A percentile compares a stretch with the other conserved stretches of the same genome.
Evolutionary conservation across 495 filamentous ascomycete genomes (phyloP).

Genomic region (Articulospora tetracladia): DNA sequence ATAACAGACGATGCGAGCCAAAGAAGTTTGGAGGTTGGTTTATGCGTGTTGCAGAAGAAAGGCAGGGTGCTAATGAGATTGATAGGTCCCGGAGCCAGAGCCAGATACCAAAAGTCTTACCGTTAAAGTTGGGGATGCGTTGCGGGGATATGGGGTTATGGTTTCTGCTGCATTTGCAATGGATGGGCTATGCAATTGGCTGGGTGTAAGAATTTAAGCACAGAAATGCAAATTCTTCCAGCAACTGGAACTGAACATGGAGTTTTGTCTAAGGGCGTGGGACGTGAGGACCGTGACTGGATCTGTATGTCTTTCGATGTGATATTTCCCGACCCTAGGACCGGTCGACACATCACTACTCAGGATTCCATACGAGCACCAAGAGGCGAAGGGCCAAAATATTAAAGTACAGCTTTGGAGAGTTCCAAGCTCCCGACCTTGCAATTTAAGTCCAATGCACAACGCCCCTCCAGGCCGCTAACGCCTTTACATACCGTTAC

Average conservation of each 20-base stretch:
- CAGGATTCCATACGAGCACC: not conserved
- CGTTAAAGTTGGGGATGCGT: conserved; percentile 41
- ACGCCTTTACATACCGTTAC: not conserved
- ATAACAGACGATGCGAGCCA: conserved; percentile 90
- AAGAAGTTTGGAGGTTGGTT: conserved; percentile 72
- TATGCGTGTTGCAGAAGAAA: not conserved
- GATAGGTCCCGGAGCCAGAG: conserved; percentile 79
- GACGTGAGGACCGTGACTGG: not conserved
- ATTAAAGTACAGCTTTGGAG: not conserved
- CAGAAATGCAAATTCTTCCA: conserved; percentile 25
- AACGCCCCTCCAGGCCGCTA: not conserved
- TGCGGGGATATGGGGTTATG: conserved; percentile 22
- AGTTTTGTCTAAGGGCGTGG: not conserved
- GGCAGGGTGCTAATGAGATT: conserved; percentile 23
- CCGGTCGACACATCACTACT: not conserved
- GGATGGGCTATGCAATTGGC: conserved; percentile 24
- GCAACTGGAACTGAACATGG: not conserved
- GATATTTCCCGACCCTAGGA: not conserved
- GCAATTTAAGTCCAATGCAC: not conserved
- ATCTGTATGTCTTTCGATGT: not conserved
- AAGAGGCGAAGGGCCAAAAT: not conserved
- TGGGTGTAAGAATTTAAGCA: conserved; percentile 27
- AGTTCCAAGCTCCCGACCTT: not conserved
- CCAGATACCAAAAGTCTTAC: conserved; percentile 91
- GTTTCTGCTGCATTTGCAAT: conserved; percentile 31